Evolutionary conservation across 164 flowering plant genomes (phyloP), one percentile per base, ranked within the genome.

Genomic region (Piper betle): DNA sequence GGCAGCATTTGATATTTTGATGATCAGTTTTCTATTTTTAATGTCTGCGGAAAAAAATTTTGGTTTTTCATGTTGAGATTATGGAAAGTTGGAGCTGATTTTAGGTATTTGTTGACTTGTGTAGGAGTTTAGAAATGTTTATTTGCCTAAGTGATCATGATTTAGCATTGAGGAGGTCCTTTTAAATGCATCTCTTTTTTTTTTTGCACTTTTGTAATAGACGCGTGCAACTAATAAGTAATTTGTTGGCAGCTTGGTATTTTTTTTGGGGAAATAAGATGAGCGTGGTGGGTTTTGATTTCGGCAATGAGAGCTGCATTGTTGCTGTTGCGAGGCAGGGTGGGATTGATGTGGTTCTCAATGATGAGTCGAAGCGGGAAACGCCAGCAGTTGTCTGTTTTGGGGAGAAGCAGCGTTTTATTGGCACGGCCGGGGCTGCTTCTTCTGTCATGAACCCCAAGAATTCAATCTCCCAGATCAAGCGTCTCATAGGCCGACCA

Each of bases 211-310:
- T 25, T 25, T 25, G 33, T 25, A 25, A 25, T 25, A 25, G 33
- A 25, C 33, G 33, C 33, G 33, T 25, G 33, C 33, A 2, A 25
- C 33, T 25, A 25, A 25, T 25, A 25, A 25, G 1, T 25, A 25
- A 25, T 25, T 25, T 25, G 33, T 25, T 25, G 33, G 33, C 33
- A 25, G 33, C 33, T 53, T 13, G 55, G 55, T 1, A 16, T 8
- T 53, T 53, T 53, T 53, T 6, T 53, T 53, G 8, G 8, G 55
- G 20, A 2, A 53, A 53, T 38, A 88, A 75, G 57, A 91, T 91
- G 97, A 91, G 97, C 58, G 97, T 91, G 56, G 97, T 91, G 15
- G 97, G 97, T 53, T 88, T 91, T 72, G 97, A 91, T 76, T 75
- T 91, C 39, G 97, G 97, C 9, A 91, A 91, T 62, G 97, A 91